Conservation (phyloP, 2,329 filamentous ascomycete species). For the Pseudogymnoascus sp. region DNA sequence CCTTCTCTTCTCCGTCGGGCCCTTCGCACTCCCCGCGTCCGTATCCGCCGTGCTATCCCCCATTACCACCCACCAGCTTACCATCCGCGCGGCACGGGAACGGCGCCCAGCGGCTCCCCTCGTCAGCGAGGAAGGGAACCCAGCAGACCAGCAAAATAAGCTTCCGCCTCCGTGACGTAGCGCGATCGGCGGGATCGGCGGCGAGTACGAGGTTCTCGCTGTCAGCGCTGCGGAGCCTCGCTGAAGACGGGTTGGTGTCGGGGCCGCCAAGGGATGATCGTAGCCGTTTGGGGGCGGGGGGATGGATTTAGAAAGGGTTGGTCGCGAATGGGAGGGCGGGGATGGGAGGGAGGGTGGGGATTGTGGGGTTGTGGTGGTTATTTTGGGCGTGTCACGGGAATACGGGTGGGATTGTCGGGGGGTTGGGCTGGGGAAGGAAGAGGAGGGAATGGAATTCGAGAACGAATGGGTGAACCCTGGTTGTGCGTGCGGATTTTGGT, state of each 20-base stretch:
- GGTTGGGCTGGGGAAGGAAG: neutral
- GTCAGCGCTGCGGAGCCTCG: neutral
- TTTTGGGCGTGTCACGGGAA: neutral
- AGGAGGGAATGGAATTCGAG: neutral
- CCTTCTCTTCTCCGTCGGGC: neutral
- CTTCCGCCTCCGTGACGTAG: constrained; percentile 1
- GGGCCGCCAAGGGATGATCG: neutral
- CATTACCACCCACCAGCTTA: neutral
- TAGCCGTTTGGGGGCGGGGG: neutral
- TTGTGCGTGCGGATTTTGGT: neutral
- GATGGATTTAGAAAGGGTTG: neutral
- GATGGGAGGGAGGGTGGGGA: neutral
- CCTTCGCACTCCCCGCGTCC: neutral
- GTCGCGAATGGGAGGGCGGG: neutral
- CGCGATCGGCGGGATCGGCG: neutral
- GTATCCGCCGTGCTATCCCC: neutral
- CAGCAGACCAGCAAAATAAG: neutral
- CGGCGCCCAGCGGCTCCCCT: neutral
- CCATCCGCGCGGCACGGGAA: neutral
- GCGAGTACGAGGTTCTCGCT: neutral
- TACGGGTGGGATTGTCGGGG: neutral
- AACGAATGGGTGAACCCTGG: neutral
- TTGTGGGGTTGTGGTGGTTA: neutral
- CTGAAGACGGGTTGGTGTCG: neutral
- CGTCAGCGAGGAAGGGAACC: neutral